Evolutionary conservation across 768 basidiomycete species (phyloP).

Genomic region (Tricholoma furcatifolium): DNA sequence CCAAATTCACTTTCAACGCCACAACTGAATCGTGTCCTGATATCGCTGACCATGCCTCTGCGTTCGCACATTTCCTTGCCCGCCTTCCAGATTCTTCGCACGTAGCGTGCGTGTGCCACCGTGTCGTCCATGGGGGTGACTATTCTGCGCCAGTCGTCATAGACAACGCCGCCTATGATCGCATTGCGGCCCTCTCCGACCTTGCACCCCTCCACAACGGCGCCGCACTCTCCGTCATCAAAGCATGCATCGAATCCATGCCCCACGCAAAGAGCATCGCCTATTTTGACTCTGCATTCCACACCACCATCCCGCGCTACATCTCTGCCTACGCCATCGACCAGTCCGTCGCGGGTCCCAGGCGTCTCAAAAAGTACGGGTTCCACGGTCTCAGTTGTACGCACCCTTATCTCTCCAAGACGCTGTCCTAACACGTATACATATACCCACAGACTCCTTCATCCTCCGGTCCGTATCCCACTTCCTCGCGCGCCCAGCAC

Average conservation of each 20-base stretch:
- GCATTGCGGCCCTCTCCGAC: conserved; percentile 73
- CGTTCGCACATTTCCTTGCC: conserved; percentile 60
- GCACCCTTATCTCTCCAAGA: conserved; percentile 16
- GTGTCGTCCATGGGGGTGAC: conserved; percentile 87
- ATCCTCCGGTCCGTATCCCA: conserved; percentile 64
- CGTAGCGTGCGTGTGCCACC: conserved; percentile 64
- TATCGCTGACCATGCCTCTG: conserved; percentile 59
- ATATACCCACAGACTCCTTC: conserved; percentile 52
- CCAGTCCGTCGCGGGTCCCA: conserved; percentile 54
- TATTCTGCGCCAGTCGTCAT: conserved; percentile 71
- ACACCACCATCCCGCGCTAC: conserved; percentile 71
- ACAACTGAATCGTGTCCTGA: conserved; percentile 32
- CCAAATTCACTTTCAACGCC: conserved; percentile 45
- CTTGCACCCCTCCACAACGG: conserved; percentile 79
- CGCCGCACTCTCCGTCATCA: conserved; percentile 58
- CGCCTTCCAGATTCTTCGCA: conserved; percentile 43
- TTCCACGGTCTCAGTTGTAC: conserved; percentile 84
- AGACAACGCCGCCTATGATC: conserved; percentile 63
- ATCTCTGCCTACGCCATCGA: conserved; percentile 81
- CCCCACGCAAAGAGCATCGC: conserved; percentile 74
- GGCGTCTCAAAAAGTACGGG: conserved; percentile 84
- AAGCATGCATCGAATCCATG: conserved; percentile 58
- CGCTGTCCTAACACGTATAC: background rate
- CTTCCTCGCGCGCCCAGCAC: conserved; percentile 52
- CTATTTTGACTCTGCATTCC: conserved; percentile 88